Conservation (phyloP, 202 grass and related monocot species). For the Schoenoplectus triqueter region DNA sequence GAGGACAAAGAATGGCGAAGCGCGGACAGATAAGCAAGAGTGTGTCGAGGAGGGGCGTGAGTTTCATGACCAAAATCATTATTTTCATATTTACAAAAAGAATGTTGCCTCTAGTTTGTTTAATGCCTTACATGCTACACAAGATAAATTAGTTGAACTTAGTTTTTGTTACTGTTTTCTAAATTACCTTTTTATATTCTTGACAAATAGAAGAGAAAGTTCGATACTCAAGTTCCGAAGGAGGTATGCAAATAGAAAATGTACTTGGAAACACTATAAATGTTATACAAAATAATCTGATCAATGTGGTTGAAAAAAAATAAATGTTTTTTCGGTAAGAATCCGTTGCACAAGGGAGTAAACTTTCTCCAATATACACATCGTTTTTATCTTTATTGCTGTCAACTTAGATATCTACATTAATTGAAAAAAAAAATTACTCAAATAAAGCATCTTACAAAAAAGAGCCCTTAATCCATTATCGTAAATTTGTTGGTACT, state of each 20-base stretch:
- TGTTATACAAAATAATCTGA: constrained; percentile 89
- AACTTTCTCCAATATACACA: constrained; percentile 73
- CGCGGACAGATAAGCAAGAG: background rate
- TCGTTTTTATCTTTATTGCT: constrained; percentile 89
- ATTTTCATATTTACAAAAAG: background rate
- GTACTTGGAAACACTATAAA: constrained; percentile 93
- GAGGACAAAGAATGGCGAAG: too few species aligned
- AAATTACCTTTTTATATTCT: background rate
- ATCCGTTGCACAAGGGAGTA: constrained; percentile 86
- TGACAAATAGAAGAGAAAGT: background rate
- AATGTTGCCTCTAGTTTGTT: background rate
- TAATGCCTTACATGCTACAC: constrained; percentile 16
- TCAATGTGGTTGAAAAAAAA: constrained; percentile 98
- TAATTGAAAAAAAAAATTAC: constrained; percentile 26
- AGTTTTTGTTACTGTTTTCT: background rate
- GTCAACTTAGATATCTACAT: constrained; percentile 82
- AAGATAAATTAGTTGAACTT: background rate
- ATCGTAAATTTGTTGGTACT: background rate
- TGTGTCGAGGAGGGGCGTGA: too few species aligned
- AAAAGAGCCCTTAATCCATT: background rate
- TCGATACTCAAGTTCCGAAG: background rate
- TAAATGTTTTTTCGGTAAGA: constrained; percentile 66
- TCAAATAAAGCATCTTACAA: background rate
- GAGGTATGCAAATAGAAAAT: constrained; percentile 4
- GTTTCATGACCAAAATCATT: too few species aligned